Base-by-base conservation (phyloP, 192 early-diverging fungal genomes). In the Backusella tarrabulga region DNA sequence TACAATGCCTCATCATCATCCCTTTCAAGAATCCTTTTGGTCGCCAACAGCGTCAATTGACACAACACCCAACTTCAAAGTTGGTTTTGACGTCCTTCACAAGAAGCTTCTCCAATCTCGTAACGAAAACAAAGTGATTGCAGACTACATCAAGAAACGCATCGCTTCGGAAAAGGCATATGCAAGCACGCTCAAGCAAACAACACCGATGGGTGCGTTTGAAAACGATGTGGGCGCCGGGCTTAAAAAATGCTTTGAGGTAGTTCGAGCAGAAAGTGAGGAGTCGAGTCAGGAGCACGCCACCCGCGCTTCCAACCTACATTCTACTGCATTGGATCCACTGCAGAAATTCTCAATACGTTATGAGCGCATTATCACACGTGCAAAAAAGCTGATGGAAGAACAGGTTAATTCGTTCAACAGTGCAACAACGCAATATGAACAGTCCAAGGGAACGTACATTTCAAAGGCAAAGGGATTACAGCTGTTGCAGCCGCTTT, bases 61-160 rank as follows among this genome's bases (percentile, higher is more conserved):
- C n/a, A 34, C 40, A 23, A 29, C 75, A 23, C 76, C 80, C 8
- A 81, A 89, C 72, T 89, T 86, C 76, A 70, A 68, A 42, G 66
- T 70, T 1, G 88, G 88, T 1, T 63, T 85, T 29, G 79, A 87
- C 54, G 79, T 86, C 4, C 82, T 89, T n/a, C 86, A 89, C 83
- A 74, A 75, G 38, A 87, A 87, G 52, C 56, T 87, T 8, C 80
- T 81, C 60, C 88, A 89, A 38, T 83, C 85, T n/a, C 77, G 69
- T 8, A 69, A 83, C 4, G 88, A 89, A 67, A 87, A 89, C 79
- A 80, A 87, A 42, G 88, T 87, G 56, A 85, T 89, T 56, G 41
- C 85, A 29, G 76, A 71, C 2, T 87, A 86, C 50, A 71, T 89
- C 44, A 74, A 79, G 35, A 83, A 85, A 36, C 83, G 86, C 5